Percentiles rank a stretch among this genome's conserved stretches.
Evolutionary conservation across 2,329 filamentous ascomycete genomes (phyloP).

Genomic region (Trichoderma guizhouense): DNA sequence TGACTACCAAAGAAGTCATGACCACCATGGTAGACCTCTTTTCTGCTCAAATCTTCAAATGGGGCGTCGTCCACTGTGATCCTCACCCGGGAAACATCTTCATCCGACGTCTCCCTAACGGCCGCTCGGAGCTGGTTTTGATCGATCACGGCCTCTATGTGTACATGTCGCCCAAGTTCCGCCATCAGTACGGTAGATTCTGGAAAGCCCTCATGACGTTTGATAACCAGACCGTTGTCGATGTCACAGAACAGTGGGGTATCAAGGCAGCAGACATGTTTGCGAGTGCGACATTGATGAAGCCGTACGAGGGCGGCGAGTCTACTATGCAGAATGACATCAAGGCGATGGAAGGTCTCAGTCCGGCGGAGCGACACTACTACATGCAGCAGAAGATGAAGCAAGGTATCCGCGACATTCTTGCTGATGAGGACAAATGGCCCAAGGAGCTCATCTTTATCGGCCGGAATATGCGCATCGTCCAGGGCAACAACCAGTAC

Average conservation of each 20-base stretch:
- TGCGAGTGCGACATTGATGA: conserved; percentile 82
- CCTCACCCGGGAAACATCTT: conserved; percentile 98
- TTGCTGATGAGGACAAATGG: conserved; percentile 83
- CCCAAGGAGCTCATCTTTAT: conserved; percentile 91
- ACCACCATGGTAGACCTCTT: conserved; percentile 95
- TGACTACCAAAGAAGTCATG: conserved; percentile 85
- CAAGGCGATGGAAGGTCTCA: conserved; percentile 57
- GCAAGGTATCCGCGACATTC: conserved; percentile 62
- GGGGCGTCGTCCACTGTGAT: conserved; percentile 93
- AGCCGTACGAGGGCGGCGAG: conserved; percentile 85
- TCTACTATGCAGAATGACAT: conserved; percentile 58
- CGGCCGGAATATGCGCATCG: conserved; percentile 85
- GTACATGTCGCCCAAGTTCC: conserved; percentile 78
- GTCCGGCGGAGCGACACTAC: conserved; percentile 71
- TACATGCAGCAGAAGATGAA: conserved; percentile 86
- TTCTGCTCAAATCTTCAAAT: conserved; percentile 96
- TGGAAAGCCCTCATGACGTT: conserved; percentile 95
- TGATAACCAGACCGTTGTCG: conserved; percentile 74
- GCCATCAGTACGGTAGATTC: conserved; percentile 81
- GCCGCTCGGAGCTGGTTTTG: conserved; percentile 84
- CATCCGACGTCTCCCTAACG: conserved; percentile 77
- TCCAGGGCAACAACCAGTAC: conserved; percentile 90
- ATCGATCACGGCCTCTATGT: conserved; percentile 98
- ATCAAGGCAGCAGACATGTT: conserved; percentile 88
- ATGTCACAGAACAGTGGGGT: conserved; percentile 78